phyloP scores from a whole-genome alignment of 495 filamentous ascomycete species.

The Lophium mytilinum region DNA sequence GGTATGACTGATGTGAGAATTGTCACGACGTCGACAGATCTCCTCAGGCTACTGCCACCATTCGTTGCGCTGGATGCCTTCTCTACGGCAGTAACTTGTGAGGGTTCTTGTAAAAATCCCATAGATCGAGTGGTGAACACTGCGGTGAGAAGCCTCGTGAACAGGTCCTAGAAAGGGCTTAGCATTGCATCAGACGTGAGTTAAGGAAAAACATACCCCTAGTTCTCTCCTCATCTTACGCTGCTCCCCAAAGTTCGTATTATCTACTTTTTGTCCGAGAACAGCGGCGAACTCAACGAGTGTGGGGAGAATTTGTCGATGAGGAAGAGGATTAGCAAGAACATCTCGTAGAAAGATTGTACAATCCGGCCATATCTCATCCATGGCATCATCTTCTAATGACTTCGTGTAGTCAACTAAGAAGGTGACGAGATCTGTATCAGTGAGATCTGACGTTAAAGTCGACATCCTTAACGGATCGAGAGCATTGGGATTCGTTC shows the following conservation, averaged over 20 bases:
- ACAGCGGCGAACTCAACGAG: slow-evolving; percentile 84
- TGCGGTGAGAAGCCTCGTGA: slow-evolving; percentile 77
- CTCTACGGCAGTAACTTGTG: slow-evolving; percentile 11
- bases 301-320: slow-evolving; percentile 80
- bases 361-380: slow-evolving; percentile 97
- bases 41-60: slow-evolving; percentile 37
- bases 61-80: slow-evolving; percentile 14
- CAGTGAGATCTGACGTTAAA: slow-evolving; percentile 71
- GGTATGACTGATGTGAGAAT: slow-evolving; percentile 74
- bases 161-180: slow-evolving; percentile 59
- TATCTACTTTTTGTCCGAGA: slow-evolving; percentile 87
- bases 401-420: slow-evolving; percentile 81
- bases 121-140: slow-evolving; percentile 78
- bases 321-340: slow-evolving; percentile 87
- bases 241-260: slow-evolving; percentile 96
- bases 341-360: slow-evolving; percentile 85
- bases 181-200: slow-evolving; percentile 7
- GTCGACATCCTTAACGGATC: slow-evolving; percentile 77
- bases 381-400: slow-evolving; percentile 95
- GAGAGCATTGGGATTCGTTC: slow-evolving; percentile 74
- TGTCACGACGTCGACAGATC: slow-evolving; percentile 54
- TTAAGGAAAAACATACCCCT: slow-evolving; percentile 51
- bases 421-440: slow-evolving; percentile 77
- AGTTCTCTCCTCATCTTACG: slow-evolving; percentile 87
- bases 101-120: slow-evolving; percentile 24